Evolutionary conservation across 2,329 filamentous ascomycete genomes (phyloP), one percentile per base, ranked within the genome.

Genomic region (Podosphaera leucotricha): DNA sequence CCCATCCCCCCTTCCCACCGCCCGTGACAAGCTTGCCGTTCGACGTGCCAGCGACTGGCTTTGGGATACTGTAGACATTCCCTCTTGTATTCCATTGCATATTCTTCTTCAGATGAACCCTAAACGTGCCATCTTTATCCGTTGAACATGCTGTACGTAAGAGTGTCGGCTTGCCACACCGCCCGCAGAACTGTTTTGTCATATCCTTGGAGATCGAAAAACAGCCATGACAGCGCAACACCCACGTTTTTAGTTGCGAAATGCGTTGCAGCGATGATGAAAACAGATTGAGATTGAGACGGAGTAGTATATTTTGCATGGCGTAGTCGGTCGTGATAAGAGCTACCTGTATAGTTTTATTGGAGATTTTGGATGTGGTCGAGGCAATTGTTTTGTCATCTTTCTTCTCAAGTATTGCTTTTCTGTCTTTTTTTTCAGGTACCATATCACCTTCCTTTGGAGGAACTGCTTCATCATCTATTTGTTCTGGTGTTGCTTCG

Each of bases 61-160:
- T 95, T 1, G 90, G 90, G 38, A 98, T 76, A 59, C 84, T 92
- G 66, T 79, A 98, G 33, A 83, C 74, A 60, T 94, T 90, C 43
- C 90, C 90, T 20, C 86, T 72, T 52, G 80, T 92, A 62, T 93
- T 95, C 77, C 79, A 93, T 63, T 94, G 84, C 67, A 90, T 93
- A 61, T 93, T 93, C 61, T 77, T 78, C 67, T 92, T 92, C 47
- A 98, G 66, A 58, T 94, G 82, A 47, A 98, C 62, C 47, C 71
- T 76, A 64, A 94, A 92, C 53, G 77, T 74, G 43, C 90, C 90
- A 43, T 75, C 71, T 21, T 75, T 66, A 55, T 86, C 78, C 2
- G 85, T 94, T 22, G 80, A 80, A 68, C 86, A 94, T 20, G 79
- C 79, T 0, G 86, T 80, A 49, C 87, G 75, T 6, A 79, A 84